Conservation (phyloP, 1,284 basidiomycete genomes). For the Cutaneotrichosporon sp. region DNA sequence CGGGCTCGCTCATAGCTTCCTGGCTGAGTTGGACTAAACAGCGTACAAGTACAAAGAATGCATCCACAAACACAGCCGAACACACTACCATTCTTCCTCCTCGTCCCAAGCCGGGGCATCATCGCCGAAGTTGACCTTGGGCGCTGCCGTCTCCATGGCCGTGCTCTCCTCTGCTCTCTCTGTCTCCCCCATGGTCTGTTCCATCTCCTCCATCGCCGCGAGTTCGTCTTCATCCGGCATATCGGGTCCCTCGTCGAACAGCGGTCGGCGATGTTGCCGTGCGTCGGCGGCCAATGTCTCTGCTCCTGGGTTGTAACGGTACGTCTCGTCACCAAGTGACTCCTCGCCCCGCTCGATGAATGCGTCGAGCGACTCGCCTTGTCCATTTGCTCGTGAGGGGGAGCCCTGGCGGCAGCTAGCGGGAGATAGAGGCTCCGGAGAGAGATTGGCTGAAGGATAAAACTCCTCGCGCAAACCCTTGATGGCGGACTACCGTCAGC, state of each 20-base stretch:
- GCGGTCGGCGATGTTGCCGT: conserved; percentile 10
- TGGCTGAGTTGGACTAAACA: too few relatives aligned
- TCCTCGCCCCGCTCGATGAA: conserved; percentile 6
- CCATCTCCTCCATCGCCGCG: conserved; percentile 57
- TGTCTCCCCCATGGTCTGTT: conserved; percentile 62
- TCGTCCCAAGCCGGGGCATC: conserved; percentile 13
- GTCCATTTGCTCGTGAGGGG: conserved; percentile 1
- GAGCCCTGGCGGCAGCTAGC: too few relatives aligned
- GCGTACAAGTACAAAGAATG: too few relatives aligned
- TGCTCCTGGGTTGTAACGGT: not conserved
- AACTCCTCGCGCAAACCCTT: conserved; percentile 55
- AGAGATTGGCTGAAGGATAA: conserved; percentile 51
- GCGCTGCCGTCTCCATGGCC: not conserved
- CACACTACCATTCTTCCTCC: conserved; percentile 30
- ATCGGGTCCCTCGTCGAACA: conserved; percentile 35
- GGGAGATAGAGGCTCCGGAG: too few relatives aligned
- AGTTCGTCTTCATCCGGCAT: conserved; percentile 47
- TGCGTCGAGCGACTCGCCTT: not conserved
- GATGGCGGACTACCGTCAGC: conserved; percentile 46
- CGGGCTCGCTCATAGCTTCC: too few relatives aligned
- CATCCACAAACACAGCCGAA: not conserved
- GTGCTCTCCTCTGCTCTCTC: conserved; percentile 43
- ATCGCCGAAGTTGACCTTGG: conserved; percentile 3
- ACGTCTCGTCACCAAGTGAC: not conserved
- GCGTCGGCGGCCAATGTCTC: not conserved